Evolutionary conservation across 352 stramenopile genomes (phyloP).

Genomic region (Globisporangium rhizosaccharum): DNA sequence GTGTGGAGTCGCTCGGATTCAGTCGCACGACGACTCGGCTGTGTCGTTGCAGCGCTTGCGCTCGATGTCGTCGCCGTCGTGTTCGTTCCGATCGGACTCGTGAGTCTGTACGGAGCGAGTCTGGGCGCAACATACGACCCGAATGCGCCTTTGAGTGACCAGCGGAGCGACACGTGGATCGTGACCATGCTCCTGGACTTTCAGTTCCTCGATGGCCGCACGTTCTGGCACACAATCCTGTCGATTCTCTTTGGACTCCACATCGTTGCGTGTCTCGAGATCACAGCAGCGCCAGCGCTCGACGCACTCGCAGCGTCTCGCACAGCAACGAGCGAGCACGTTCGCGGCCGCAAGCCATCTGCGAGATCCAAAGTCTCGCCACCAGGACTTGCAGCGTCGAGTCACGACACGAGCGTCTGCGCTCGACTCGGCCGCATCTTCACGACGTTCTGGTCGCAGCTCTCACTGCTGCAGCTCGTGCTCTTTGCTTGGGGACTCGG

Average conservation of each 20-base stretch:
- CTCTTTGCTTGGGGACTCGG: conserved; percentile 3
- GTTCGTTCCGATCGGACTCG: background rate
- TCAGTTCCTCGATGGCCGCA: conserved; percentile 1
- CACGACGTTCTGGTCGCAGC: too few relatives aligned
- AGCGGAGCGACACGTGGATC: conserved; percentile 5
- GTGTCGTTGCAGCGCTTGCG: background rate
- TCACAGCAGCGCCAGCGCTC: background rate
- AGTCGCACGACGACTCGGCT: background rate
- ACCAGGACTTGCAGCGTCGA: too few relatives aligned
- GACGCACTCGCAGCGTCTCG: too few relatives aligned
- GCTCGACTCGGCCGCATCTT: background rate
- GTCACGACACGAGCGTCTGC: too few relatives aligned
- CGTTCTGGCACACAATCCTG: background rate
- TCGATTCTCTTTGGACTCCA: background rate
- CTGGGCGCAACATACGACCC: background rate
- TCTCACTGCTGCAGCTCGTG: background rate
- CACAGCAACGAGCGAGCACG: too few relatives aligned
- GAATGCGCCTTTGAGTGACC: background rate
- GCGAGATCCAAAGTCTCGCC: too few relatives aligned
- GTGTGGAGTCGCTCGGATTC: background rate
- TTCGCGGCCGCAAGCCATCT: too few relatives aligned
- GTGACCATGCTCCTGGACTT: conserved; percentile 8
- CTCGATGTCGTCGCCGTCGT: conserved; percentile 2
- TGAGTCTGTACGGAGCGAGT: background rate
- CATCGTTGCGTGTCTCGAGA: background rate